phyloP scores from a whole-genome alignment of 352 stramenopile species.

The Phytopythium kandeliae region DNA sequence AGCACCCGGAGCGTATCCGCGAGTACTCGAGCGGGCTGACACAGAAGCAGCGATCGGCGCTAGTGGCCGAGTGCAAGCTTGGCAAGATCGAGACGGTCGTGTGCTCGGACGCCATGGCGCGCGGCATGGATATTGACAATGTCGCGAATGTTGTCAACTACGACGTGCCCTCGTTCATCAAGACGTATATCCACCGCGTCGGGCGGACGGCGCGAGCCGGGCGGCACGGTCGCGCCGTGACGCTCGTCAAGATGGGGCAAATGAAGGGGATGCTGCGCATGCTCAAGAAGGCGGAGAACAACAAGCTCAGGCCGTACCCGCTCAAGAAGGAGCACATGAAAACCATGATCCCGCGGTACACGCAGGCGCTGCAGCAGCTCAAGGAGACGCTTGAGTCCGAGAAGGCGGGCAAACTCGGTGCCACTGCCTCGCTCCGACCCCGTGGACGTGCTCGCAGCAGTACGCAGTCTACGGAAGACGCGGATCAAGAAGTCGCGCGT shows the following conservation, averaged over 20 bases:
- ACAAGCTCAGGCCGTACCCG: slow-evolving; percentile 60
- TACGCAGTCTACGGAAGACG: slow-evolving; percentile 1
- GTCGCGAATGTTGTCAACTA: slow-evolving; percentile 94
- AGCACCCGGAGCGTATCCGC: slow-evolving; percentile 47
- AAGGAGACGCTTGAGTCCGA: slow-evolving; percentile 78
- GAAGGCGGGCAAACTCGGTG: slow-evolving; percentile 55
- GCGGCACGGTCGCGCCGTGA: slow-evolving; percentile 66
- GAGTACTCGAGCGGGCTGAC: slow-evolving; percentile 81
- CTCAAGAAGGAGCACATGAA: slow-evolving; percentile 75
- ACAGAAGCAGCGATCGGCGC: slow-evolving; percentile 67
- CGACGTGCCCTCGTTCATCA: slow-evolving; percentile 87
- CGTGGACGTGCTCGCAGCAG: slow-evolving; percentile 2
- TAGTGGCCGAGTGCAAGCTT: slow-evolving; percentile 76
- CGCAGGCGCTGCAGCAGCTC: slow-evolving; percentile 54
- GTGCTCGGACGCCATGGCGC: slow-evolving; percentile 90
- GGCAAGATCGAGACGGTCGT: slow-evolving; percentile 75
- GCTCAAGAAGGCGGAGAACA: slow-evolving; percentile 80
- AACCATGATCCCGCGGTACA: slow-evolving; percentile 72
- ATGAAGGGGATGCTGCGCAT: slow-evolving; percentile 76
- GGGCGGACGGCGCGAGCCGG: slow-evolving; percentile 78
- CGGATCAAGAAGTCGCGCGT: slow-evolving; percentile 23
- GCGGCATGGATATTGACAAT: slow-evolving; percentile 91
- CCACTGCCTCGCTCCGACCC: slow-evolving; percentile 31
- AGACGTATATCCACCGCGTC: slow-evolving; percentile 90
- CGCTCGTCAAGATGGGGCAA: slow-evolving; percentile 79